These are phyloP conservation scores for Xylaria sp. DNA, from an alignment of 2,329 filamentous ascomycete species.

Conservation along the genomic window DNA sequence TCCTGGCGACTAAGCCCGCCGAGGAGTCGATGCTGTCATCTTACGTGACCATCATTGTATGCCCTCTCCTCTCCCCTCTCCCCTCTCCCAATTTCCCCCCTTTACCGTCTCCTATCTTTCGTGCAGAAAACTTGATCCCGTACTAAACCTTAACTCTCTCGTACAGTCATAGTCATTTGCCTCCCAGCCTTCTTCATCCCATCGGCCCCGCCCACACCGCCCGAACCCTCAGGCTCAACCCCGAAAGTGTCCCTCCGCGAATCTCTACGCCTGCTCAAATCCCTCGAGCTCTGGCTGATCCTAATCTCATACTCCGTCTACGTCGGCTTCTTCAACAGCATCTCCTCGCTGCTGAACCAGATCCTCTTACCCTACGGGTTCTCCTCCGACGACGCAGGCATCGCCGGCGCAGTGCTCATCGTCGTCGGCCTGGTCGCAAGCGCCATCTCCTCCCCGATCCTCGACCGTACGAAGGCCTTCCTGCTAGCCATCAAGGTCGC, in stretches of 20 bases:
- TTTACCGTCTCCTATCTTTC: background rate
- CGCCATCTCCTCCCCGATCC: constrained; percentile 78
- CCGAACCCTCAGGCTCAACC: constrained; percentile 68
- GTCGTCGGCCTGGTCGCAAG: constrained; percentile 81
- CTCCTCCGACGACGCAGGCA: constrained; percentile 82
- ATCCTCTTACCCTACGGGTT: constrained; percentile 87
- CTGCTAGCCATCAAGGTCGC: constrained; percentile 73
- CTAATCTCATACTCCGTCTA: constrained; percentile 82
- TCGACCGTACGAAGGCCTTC: constrained; percentile 85
- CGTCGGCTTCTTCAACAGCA: constrained; percentile 91
- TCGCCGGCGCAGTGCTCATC: constrained; percentile 88
- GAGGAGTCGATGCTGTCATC: constrained; percentile 83
- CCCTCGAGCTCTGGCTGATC: constrained; percentile 79
- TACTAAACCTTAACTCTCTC: background rate
- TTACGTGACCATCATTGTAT: constrained; percentile 82
- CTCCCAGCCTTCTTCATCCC: constrained; percentile 85
- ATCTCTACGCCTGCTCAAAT: constrained; percentile 66
- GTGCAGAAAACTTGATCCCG: background rate
- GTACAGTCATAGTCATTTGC: constrained; percentile 58
- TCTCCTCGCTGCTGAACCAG: constrained; percentile 88
- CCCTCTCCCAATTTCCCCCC: background rate
- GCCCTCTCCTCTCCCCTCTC: constrained; percentile 41
- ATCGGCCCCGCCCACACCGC: constrained; percentile 75
- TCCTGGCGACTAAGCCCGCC: constrained; percentile 67
- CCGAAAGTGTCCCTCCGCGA: constrained; percentile 58